A percentile compares a stretch with the other conserved stretches of the same genome.
phyloP scores from a whole-genome alignment of 176 grass and related monocot genomes.

The Oryza coarctata region DNA sequence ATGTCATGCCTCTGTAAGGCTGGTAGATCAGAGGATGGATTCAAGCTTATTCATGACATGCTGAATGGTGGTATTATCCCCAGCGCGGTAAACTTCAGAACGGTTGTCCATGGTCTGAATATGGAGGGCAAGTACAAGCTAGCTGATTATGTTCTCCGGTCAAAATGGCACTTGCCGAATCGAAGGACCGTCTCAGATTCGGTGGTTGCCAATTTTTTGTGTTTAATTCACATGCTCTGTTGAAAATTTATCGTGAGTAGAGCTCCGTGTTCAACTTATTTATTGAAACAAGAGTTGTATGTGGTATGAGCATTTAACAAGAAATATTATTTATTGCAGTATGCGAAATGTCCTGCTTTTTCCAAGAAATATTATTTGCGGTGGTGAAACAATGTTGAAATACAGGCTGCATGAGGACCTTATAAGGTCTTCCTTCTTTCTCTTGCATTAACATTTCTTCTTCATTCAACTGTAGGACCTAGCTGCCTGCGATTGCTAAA shows the following conservation, averaged over 20 bases:
- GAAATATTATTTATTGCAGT: background rate
- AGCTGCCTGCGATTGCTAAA: background rate
- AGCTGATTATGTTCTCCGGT: constrained; percentile 56
- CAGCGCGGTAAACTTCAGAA: constrained; percentile 72
- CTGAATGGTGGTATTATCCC: constrained; percentile 67
- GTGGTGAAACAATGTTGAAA: background rate
- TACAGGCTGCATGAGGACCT: background rate
- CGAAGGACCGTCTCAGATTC: constrained; percentile 58
- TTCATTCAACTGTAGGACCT: background rate
- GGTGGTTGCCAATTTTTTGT: constrained; percentile 10
- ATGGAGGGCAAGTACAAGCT: constrained; percentile 71
- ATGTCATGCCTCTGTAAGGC: constrained; percentile 75
- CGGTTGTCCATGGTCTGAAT: constrained; percentile 77
- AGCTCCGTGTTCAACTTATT: background rate
- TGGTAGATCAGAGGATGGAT: constrained; percentile 65
- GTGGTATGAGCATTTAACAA: background rate
- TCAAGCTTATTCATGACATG: constrained; percentile 68
- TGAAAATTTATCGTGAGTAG: background rate
- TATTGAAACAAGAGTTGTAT: background rate
- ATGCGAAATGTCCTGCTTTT: background rate
- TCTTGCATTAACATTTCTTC: background rate
- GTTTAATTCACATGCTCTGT: background rate
- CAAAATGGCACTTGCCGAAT: constrained; percentile 67
- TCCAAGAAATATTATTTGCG: background rate
- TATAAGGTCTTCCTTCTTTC: background rate